Conservation (phyloP, 257 asterid genomes). For the Nicotiana benthamiana region DNA sequence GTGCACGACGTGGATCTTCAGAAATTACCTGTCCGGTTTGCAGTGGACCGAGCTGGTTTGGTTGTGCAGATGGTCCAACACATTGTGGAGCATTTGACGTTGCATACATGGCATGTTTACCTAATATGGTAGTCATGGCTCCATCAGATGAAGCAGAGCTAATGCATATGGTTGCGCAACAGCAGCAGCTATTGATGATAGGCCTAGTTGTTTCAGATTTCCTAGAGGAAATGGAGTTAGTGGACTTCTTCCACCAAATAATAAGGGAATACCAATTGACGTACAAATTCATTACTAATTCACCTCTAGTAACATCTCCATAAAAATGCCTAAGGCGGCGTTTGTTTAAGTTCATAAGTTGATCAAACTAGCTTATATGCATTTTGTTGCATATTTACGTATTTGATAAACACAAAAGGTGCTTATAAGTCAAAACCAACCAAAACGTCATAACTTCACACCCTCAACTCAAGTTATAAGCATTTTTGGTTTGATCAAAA, state of each 20-base stretch:
- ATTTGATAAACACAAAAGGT: neutral
- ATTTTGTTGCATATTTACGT: neutral
- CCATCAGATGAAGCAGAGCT: conserved; percentile 81
- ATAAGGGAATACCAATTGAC: conserved; percentile 64
- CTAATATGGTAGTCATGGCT: conserved; percentile 87
- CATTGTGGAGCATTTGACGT: conserved; percentile 86
- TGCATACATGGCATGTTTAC: conserved; percentile 74
- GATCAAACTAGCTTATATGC: neutral
- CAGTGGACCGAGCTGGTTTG: conserved; percentile 77
- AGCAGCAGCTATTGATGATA: conserved; percentile 64
- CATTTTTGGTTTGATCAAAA: neutral
- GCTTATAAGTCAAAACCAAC: neutral
- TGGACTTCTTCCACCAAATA: conserved; percentile 37
- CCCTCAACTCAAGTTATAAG: neutral
- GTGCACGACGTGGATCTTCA: conserved; percentile 86
- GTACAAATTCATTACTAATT: conserved; percentile 14
- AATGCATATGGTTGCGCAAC: conserved; percentile 82
- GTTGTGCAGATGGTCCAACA: conserved; percentile 83
- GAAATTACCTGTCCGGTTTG: conserved; percentile 74
- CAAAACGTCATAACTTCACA: neutral
- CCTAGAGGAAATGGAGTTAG: conserved; percentile 76
- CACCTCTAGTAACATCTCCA: neutral
- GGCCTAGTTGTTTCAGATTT: conserved; percentile 71
- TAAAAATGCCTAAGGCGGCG: neutral
- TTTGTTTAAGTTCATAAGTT: neutral